These are phyloP conservation scores for Bacterosira constricta DNA, from an alignment of 108 stramenopile genomes.

Conservation along the genomic window DNA sequence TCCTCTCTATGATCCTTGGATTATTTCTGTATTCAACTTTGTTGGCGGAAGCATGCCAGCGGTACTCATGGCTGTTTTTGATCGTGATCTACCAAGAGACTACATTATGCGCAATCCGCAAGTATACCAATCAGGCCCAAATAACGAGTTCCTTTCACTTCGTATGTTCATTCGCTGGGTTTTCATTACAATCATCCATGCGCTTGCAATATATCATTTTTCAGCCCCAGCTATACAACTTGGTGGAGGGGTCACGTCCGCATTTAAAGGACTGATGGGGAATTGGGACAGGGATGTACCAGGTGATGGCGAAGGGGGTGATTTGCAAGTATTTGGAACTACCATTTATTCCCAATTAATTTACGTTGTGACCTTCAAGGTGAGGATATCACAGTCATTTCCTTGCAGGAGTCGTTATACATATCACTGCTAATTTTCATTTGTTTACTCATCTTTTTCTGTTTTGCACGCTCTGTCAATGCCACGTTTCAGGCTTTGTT, in stretches of 20 bases:
- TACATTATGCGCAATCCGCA: conserved; percentile 78
- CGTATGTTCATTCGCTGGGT: conserved; percentile 76
- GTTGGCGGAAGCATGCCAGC: conserved; percentile 85
- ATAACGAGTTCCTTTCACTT: conserved; percentile 74
- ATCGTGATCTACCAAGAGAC: conserved; percentile 88
- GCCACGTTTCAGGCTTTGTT: conserved; percentile 55
- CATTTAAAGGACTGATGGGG: conserved; percentile 68
- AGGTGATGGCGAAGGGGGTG: conserved; percentile 83
- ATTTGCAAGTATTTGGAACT: conserved; percentile 77
- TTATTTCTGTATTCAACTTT: conserved; percentile 88
- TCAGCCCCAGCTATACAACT: conserved; percentile 40
- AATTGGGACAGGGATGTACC: conserved; percentile 47
- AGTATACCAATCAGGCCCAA: conserved; percentile 74
- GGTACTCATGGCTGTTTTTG: conserved; percentile 87
- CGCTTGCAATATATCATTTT: conserved; percentile 73
- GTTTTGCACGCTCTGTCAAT: neutral
- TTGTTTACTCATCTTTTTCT: neutral
- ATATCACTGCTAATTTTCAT: neutral
- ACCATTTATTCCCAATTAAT: conserved; percentile 72
- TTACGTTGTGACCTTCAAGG: conserved; percentile 74
- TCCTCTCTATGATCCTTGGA: conserved; percentile 82
- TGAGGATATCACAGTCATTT: conserved; percentile 3
- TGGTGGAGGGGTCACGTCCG: conserved; percentile 74
- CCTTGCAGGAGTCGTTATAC: no score
- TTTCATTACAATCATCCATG: conserved; percentile 61